phyloP scores from a whole-genome alignment of 441 rosid genomes.

The Rhodomyrtus psidioides region DNA sequence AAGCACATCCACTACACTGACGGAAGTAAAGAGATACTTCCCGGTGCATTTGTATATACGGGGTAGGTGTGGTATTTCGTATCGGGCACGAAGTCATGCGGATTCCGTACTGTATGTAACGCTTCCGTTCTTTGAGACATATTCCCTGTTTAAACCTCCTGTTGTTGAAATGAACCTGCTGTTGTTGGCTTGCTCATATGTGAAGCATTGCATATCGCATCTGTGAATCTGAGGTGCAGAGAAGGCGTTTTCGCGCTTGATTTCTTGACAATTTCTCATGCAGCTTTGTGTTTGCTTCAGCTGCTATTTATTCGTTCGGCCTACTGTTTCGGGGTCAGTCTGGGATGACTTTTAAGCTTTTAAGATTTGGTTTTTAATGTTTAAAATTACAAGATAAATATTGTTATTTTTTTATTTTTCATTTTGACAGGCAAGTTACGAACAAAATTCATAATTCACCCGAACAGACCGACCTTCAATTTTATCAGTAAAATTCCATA shows the following conservation, averaged over 20 bases:
- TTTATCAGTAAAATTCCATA: neutral
- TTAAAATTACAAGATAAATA: neutral
- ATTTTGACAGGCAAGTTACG: neutral
- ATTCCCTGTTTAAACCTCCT: neutral
- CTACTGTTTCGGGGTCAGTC: neutral
- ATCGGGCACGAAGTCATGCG: neutral
- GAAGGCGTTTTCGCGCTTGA: neutral
- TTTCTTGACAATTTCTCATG: neutral
- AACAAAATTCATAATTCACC: neutral
- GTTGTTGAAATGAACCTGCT: neutral
- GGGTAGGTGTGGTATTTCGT: neutral
- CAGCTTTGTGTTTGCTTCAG: neutral
- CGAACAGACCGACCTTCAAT: neutral
- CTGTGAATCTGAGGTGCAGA: neutral
- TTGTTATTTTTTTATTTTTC: neutral
- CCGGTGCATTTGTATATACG: neutral
- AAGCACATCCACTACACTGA: neutral
- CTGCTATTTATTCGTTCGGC: neutral
- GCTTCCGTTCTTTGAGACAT: neutral
- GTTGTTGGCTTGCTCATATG: neutral
- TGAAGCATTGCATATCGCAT: neutral
- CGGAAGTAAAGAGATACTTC: neutral
- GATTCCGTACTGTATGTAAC: neutral
- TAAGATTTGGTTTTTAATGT: neutral
- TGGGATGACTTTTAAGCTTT: neutral